phyloP scores from a whole-genome alignment of 2,329 filamentous ascomycete genomes.

The Cylindrodendrum hubeiense region DNA sequence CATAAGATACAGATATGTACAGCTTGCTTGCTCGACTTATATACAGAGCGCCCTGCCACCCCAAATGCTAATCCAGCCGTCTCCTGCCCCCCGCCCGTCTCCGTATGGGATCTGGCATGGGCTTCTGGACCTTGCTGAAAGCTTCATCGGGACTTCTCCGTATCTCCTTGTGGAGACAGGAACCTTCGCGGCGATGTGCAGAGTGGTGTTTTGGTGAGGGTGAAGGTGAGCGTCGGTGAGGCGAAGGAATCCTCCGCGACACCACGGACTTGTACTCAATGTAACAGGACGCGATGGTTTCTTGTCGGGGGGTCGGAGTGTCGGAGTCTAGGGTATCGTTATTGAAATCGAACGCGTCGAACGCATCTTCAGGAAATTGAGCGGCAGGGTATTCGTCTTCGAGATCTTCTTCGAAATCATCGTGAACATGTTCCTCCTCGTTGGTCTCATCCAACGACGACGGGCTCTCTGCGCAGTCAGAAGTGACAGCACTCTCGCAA shows the following conservation, averaged over 20 bases:
- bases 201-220: slow-evolving; percentile 52
- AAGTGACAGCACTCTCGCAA: slow-evolving; percentile 57
- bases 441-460: slow-evolving; percentile 49
- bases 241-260: slow-evolving; percentile 50
- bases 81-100: slow-evolving; percentile 57
- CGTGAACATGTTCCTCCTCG: slow-evolving; percentile 46
- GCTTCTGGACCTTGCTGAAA: slow-evolving; percentile 62
- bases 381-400: slow-evolving; percentile 54
- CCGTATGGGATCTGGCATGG: slow-evolving; percentile 54
- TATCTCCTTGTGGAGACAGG: slow-evolving; percentile 42
- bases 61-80: slow-evolving; percentile 54
- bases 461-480: slow-evolving; percentile 58
- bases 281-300: slow-evolving; percentile 50
- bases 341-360: slow-evolving; percentile 49
- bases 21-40: slow-evolving; percentile 52
- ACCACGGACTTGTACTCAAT: slow-evolving; percentile 51
- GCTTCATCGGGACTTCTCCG: slow-evolving; percentile 62
- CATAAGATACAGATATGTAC: slow-evolving; percentile 55
- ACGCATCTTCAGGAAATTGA: slow-evolving; percentile 55
- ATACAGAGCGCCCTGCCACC: slow-evolving; percentile 51
- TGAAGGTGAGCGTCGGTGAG: slow-evolving; percentile 49
- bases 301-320: slow-evolving; percentile 58
- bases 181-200: slow-evolving; percentile 44
- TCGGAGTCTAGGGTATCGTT: slow-evolving; percentile 56
- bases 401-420: slow-evolving; percentile 49